Evolutionary conservation across 2,329 filamentous ascomycete species (phyloP).

Genomic region (Ophiostoma tasmaniense): DNA sequence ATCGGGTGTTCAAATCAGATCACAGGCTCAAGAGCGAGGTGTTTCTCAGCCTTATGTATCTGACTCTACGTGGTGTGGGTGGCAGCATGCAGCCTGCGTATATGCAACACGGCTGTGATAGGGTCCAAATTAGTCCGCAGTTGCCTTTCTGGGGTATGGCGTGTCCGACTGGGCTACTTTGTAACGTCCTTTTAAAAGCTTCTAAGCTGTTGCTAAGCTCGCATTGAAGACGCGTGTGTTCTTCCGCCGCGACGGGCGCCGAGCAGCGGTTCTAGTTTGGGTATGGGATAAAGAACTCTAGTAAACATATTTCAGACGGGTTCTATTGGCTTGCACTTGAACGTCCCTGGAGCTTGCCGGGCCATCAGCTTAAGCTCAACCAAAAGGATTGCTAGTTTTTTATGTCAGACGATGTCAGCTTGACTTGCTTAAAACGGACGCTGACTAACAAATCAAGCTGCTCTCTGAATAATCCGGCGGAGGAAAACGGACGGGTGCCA

Average conservation of each 20-base stretch:
- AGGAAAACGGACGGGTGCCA: neutral
- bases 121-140: neutral
- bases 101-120: neutral
- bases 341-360: no score
- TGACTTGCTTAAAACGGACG: neutral
- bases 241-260: neutral
- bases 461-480: neutral
- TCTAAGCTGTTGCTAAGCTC: neutral
- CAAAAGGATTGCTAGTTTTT: neutral
- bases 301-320: no score
- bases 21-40: neutral
- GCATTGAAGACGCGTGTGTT: neutral
- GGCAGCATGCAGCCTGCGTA: neutral
- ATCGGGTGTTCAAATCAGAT: neutral
- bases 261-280: neutral
- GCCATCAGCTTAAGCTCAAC: no score
- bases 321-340: no score
- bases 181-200: neutral
- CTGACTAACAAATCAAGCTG: neutral
- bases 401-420: neutral
- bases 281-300: neutral
- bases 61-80: neutral
- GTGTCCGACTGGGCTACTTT: neutral
- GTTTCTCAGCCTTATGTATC: neutral
- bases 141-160: neutral